Percentiles rank a stretch among this genome's conserved stretches.
These are phyloP conservation scores for Mrakia blollopis DNA, from an alignment of 768 basidiomycete genomes.

Conservation along the genomic window DNA sequence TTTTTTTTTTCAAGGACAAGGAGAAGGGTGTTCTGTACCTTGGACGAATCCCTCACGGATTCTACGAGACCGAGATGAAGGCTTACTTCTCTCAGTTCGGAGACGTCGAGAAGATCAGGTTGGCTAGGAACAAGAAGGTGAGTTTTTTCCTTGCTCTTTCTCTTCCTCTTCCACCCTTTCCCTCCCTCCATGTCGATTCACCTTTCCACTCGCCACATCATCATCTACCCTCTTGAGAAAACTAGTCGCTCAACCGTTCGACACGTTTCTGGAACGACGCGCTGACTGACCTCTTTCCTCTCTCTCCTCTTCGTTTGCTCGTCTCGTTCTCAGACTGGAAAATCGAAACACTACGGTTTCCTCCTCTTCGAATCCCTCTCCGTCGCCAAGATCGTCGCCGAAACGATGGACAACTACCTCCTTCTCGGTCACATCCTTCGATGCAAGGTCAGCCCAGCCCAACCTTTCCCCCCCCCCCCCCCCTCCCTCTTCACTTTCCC, in stretches of 20 bases:
- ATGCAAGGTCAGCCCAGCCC: conserved; percentile 56
- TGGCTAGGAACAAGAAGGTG: conserved; percentile 90
- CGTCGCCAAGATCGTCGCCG: conserved; percentile 90
- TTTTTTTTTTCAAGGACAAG: conserved; percentile 55
- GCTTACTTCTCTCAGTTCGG: conserved; percentile 96
- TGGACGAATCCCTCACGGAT: conserved; percentile 90
- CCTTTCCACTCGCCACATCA: too few relatives aligned
- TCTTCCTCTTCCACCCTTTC: conserved; percentile 38
- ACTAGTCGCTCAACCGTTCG: too few relatives aligned
- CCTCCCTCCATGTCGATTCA: not conserved
- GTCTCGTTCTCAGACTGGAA: conserved; percentile 68
- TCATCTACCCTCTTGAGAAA: too few relatives aligned
- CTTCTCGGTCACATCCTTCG: conserved; percentile 87
- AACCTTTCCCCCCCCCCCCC: too few relatives aligned
- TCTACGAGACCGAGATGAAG: conserved; percentile 90
- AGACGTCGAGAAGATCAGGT: conserved; percentile 72
- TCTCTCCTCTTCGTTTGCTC: not conserved
- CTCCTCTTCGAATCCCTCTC: conserved; percentile 84
- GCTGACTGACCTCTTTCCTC: too few relatives aligned
- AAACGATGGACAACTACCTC: conserved; percentile 99
- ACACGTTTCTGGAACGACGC: too few relatives aligned
- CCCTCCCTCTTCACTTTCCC: not conserved
- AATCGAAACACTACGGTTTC: conserved; percentile 95
- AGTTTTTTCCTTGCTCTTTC: conserved; percentile 11
- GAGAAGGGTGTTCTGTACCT: conserved; percentile 82